Evolutionary conservation across 495 filamentous ascomycete species (phyloP).

Genomic region (Pseudomonodictys pantanalensis): DNA sequence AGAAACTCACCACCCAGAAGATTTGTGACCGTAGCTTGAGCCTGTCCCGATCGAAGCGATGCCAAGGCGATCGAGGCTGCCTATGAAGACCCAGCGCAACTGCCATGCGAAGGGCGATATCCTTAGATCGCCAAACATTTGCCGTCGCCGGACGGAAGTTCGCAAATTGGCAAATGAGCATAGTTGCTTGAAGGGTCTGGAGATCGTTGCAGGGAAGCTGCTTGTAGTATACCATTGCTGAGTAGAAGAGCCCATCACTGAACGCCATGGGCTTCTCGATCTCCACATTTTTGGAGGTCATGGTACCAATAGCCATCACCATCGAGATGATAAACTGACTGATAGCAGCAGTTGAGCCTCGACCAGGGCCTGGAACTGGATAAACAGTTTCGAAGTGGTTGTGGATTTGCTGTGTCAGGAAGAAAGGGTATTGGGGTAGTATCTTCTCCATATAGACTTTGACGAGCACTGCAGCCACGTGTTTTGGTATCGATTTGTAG

Average conservation of each 20-base stretch:
- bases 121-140: neutral
- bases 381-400: neutral
- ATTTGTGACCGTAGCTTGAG: neutral
- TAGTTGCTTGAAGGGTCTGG: neutral
- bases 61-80: neutral
- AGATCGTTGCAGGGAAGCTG: neutral
- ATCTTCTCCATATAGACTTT: neutral
- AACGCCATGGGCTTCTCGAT: neutral
- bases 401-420: neutral
- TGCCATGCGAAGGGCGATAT: neutral
- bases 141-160: neutral
- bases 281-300: neutral
- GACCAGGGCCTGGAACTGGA: neutral
- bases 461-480: neutral
- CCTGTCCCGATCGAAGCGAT: neutral
- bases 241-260: neutral
- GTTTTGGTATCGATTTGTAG: neutral
- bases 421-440: neutral
- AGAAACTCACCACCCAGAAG: neutral
- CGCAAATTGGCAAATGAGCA: neutral
- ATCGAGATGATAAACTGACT: neutral
- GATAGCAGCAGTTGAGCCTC: neutral
- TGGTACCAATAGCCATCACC: neutral
- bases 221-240: neutral
- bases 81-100: neutral